Evolutionary conservation across 345 rosid genomes (phyloP).

Genomic region (Rhodamnia rubescens): DNA sequence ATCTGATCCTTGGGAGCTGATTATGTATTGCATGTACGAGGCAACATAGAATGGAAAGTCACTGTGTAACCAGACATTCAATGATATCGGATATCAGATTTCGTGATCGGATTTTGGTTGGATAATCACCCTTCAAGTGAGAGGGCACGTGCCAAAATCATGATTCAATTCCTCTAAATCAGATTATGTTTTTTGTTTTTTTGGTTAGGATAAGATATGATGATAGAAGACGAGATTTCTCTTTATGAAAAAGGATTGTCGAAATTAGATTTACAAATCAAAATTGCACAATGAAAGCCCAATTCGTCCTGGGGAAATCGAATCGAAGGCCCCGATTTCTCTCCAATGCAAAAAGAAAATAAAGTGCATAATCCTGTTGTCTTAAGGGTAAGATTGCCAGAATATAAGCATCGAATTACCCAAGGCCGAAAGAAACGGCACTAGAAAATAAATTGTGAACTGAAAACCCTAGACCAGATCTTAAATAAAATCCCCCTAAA

Average conservation of each 20-base stretch:
- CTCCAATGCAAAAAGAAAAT: not conserved
- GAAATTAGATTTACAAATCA: not conserved
- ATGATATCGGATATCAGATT: not conserved
- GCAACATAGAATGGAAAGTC: no score
- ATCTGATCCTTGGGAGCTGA: not conserved
- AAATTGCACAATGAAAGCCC: not conserved
- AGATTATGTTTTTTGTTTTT: not conserved
- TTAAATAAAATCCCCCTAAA: not conserved
- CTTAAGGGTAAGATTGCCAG: not conserved
- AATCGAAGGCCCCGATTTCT: not conserved
- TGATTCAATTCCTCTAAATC: not conserved
- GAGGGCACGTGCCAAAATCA: not conserved
- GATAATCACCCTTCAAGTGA: not conserved
- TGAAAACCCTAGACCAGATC: not conserved
- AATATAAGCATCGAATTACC: not conserved
- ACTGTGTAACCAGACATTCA: not conserved
- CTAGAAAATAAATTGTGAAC: not conserved
- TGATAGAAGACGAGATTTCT: not conserved
- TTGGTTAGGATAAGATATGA: not conserved
- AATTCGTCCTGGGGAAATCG: not conserved
- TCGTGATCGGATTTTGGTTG: not conserved
- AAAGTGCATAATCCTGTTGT: not conserved
- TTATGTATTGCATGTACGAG: no score
- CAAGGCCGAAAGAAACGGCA: not conserved
- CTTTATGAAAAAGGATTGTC: no score